Evolutionary conservation across 2,329 filamentous ascomycete species (phyloP).

Genomic region (Rhexocercosporidium sp.): DNA sequence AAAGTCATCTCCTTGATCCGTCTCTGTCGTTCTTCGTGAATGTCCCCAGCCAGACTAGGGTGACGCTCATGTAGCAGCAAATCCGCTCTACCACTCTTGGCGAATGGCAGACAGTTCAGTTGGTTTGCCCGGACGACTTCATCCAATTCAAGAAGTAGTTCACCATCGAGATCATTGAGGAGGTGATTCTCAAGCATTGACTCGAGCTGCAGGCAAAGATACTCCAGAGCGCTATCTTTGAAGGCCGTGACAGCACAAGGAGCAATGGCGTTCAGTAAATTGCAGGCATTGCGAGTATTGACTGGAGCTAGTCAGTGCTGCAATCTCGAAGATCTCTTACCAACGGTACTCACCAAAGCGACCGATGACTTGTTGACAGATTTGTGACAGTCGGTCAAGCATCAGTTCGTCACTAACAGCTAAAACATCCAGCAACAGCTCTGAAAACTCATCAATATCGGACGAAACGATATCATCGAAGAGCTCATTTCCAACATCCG

Average conservation of each 20-base stretch:
- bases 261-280: slow-evolving; percentile 83
- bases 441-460: slow-evolving; percentile 82
- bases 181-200: slow-evolving; percentile 89
- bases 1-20: slow-evolving; percentile 80
- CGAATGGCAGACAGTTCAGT: slow-evolving; percentile 75
- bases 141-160: slow-evolving; percentile 82
- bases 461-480: slow-evolving; percentile 77
- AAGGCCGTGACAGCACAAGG: slow-evolving; percentile 84
- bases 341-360: slow-evolving; percentile 63
- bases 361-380: slow-evolving; percentile 85
- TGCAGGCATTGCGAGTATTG: slow-evolving; percentile 84
- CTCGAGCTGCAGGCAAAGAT: slow-evolving; percentile 90
- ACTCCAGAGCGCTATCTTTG: slow-evolving; percentile 87
- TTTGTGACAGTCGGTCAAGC: slow-evolving; percentile 87
- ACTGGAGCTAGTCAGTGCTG: slow-evolving; percentile 49
- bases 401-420: slow-evolving; percentile 91
- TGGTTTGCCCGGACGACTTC: slow-evolving; percentile 83
- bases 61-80: slow-evolving; percentile 62
- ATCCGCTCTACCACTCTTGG: slow-evolving; percentile 76
- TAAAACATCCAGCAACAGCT: slow-evolving; percentile 90
- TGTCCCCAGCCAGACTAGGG: slow-evolving; percentile 54
- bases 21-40: slow-evolving; percentile 70
- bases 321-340: neutral
- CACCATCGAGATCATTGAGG: slow-evolving; percentile 83
- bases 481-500: slow-evolving; percentile 78